Base-by-base conservation (phyloP, 345 rosid species). In the Trapa incisa region DNA sequence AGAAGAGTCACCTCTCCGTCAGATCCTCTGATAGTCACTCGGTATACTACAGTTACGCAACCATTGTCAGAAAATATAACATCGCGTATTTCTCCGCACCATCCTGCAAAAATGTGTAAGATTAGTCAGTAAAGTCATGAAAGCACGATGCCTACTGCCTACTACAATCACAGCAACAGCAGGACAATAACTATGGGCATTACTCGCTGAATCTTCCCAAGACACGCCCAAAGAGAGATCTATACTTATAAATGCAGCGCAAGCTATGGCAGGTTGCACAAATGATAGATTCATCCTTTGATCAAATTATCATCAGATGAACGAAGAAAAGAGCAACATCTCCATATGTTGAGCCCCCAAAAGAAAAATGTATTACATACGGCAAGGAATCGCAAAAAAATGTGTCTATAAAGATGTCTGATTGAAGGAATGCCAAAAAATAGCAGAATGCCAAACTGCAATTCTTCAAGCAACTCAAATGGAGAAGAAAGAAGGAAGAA, bases 31-130 rank as follows among this genome's bases (percentile, higher is more conserved):
- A 94, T 79, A 39, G 97, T 88, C 74, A 94, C 88, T 65, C 97
- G 96, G 76, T 91, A 94, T 4, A 91, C 96, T 67, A 94, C 97
- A 0, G 97, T 88, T 65, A 94, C 94, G 61, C 82, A 83, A 68
- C 95, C 96, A 71, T 85, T 86, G 61, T 94, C 95, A 1, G 96
- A 81, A 75, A 91, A 94, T 56, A 94, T 91, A 61, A 91, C 97
- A 76, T 94, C 96, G 1, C 97, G 90, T 65, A 94, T 88, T 77
- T 94, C 99, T 68, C 97, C 99, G 63, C 99, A 91, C 99, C 97
- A 94, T 73, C 97, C 96, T 58, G 63, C 63, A 58, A 2, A 57
- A 22, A 57, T 4, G 32, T 29, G n/a, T 22, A 6, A 29, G 32
- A 57, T 6, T 22, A 1, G 13, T 17, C 14, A 57, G 37, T 22